Base-by-base conservation (phyloP, 2,329 filamentous ascomycete genomes). In the Aspergillus puulaauensis region DNA sequence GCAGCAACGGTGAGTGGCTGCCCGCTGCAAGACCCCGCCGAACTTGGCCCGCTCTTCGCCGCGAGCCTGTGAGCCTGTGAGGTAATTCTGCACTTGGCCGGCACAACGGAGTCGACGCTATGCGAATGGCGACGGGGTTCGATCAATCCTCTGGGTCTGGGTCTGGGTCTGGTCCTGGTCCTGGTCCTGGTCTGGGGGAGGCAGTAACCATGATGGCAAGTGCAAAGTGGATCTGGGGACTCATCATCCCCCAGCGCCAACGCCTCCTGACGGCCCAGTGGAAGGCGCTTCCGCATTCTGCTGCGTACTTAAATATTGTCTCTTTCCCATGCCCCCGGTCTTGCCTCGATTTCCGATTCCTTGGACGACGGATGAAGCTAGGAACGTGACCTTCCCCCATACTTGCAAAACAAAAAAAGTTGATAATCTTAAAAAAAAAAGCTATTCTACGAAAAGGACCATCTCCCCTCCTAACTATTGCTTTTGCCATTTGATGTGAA, bases 281-380 rank as follows among this genome's bases (percentile, higher is more conserved):
- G 49, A 53, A 54, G 51, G 52, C 47, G 31, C 23, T 51, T 47
- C 52, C 52, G 55, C 43, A 43, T 56, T 21, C 39, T 52, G 17
- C 15, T 56, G 35, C 35, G 35, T 37, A 71, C 66, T 72, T 72
- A 73, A 73, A 65, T 64, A 59, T 65, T 65, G 63, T 58, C 61
- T 61, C 49, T 64, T 61, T 68, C 64, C 64, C 52, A 39, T 50
- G 43, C 21, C 60, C 66, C 62, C 63, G 60, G 52, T 61, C 60
- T 64, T 52, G 52, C 54, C 61, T 64, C 54, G 55, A 58, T 61
- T 65, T 62, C 58, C 54, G 61, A 57, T 61, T 60, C 54, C 46
- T 61, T 64, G 64, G 61, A 65, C 61, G 61, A 61, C 39, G 40
- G 17, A 51, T 39, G 31, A 44, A 44, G 31, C 21, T 46, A 19